Base-by-base conservation (phyloP, 805 yeast genomes). In the Hanseniaspora meyeri region DNA sequence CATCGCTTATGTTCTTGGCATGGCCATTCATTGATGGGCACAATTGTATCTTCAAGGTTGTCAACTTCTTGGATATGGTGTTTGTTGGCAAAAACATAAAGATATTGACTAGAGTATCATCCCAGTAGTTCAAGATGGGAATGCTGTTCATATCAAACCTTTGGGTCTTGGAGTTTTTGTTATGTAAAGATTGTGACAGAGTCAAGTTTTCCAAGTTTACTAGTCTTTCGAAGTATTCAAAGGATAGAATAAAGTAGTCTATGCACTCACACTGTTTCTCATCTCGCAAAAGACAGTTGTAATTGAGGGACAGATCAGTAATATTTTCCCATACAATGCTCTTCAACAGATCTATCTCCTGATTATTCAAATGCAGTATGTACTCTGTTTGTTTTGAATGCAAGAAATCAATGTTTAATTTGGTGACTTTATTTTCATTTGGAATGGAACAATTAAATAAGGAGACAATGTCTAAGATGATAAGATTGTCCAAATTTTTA, bases 11-110 rank as follows among this genome's bases (percentile, higher is more conserved):
- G 39, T 52, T 52, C 19, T 45, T 52, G 7, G 50, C 49, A 38
- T 52, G 56, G 1, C 56, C 56, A 27, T 52, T 52, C 50, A 45
- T 52, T 29, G 56, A 52, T n/a, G 56, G 56, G 27, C 37, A 45
- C 14, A 24, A 19, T 12, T 27, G 17, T 2, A 52, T 37, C 17
- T 11, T 31, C 4, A 52, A 19, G 2, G 12, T 10, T 4, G 1
- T n/a, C 10, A 52, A 11, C 4, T 17, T 37, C 3, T 45, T 17
- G 5, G 50, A 43, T 29, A 52, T 24, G 12, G 50, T 42, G 5
- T 3, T 2, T 5, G 39, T 38, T 9, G 56, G 56, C 1, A 52
- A 10, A 5, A 34, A 24, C 34, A 45, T 14, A 20, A 52, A 52
- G 11, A 52, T 45, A 11, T 37, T 19, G n/a, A 45, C 20, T 12